Evolutionary conservation across 1,284 basidiomycete species (phyloP).

Genomic region (Fomes fomentarius): DNA sequence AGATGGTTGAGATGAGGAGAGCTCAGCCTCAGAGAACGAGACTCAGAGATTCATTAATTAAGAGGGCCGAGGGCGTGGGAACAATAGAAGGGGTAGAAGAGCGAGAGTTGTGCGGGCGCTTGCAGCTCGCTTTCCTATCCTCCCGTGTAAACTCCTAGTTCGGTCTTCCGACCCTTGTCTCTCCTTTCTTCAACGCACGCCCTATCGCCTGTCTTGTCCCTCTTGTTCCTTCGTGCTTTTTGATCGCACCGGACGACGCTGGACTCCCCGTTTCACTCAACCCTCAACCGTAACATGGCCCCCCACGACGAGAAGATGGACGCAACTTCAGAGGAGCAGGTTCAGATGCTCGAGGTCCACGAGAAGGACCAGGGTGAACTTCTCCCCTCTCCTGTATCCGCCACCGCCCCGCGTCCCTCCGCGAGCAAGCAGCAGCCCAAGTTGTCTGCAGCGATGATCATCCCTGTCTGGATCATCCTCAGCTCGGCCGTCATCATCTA

Average conservation of each 20-base stretch:
- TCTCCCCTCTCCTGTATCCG: slow-evolving; percentile 58
- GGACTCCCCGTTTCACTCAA: slow-evolving; percentile 4
- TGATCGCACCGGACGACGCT: background rate
- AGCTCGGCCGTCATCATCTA: slow-evolving; percentile 94
- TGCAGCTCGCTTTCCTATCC: slow-evolving; percentile 6
- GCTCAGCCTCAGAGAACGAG: no score
- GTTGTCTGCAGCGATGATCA: slow-evolving; percentile 69
- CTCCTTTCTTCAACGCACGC: slow-evolving; percentile 21
- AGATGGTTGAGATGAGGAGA: no score
- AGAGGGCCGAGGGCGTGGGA: slow-evolving; percentile 18
- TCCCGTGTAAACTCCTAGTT: slow-evolving; percentile 13
- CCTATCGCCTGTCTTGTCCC: slow-evolving; percentile 1
- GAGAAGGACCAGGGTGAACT: slow-evolving; percentile 31
- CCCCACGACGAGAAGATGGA: slow-evolving; percentile 26
- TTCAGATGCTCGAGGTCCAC: slow-evolving; percentile 34
- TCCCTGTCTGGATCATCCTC: slow-evolving; percentile 90
- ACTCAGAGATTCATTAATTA: no score
- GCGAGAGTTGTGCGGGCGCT: background rate
- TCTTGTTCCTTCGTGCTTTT: background rate
- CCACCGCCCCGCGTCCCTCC: slow-evolving; percentile 40
- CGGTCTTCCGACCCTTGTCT: slow-evolving; percentile 27
- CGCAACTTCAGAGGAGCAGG: slow-evolving; percentile 23
- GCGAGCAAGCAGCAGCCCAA: slow-evolving; percentile 39
- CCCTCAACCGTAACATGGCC: slow-evolving; percentile 8
- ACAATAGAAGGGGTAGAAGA: background rate